Conservation (phyloP, 163 green algal species). For the Scenedesmus sp. region DNA sequence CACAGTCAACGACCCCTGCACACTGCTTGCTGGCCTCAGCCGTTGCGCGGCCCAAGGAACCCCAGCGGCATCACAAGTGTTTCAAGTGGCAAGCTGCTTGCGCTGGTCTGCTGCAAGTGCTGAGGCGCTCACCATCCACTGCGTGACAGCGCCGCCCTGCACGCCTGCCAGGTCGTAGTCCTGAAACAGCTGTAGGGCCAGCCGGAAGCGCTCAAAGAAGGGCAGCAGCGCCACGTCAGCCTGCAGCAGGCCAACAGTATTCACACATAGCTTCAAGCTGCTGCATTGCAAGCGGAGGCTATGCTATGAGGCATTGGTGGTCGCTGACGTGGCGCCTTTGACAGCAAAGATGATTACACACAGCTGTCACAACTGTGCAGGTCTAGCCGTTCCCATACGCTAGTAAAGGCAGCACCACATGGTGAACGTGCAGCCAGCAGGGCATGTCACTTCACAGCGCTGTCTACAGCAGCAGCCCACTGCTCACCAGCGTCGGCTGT, state of each 20-base stretch:
- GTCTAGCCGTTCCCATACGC: not conserved
- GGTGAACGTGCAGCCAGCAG: not conserved
- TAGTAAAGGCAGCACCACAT: not conserved
- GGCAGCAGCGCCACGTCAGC: conserved; percentile 47
- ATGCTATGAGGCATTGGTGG: too few relatives aligned
- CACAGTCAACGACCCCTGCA: too few relatives aligned
- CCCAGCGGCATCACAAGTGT: too few relatives aligned
- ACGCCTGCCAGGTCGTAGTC: conserved; percentile 44
- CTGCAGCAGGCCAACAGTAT: not conserved
- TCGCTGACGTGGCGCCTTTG: too few relatives aligned
- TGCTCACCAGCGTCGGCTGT: conserved; percentile 52
- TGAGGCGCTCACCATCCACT: conserved; percentile 48
- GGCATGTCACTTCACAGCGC: not conserved
- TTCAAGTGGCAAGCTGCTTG: not conserved
- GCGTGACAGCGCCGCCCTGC: conserved; percentile 36
- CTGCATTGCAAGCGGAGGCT: not conserved
- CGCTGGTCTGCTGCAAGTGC: not conserved
- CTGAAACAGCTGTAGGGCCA: conserved; percentile 31
- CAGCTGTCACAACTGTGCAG: not conserved
- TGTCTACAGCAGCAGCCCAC: not conserved
- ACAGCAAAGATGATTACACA: not conserved
- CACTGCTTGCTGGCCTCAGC: too few relatives aligned
- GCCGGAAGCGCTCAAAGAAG: conserved; percentile 54
- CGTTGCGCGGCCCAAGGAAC: too few relatives aligned
- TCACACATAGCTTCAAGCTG: not conserved